Conservation (phyloP, 768 basidiomycete species). For the Paxillus involutus region DNA sequence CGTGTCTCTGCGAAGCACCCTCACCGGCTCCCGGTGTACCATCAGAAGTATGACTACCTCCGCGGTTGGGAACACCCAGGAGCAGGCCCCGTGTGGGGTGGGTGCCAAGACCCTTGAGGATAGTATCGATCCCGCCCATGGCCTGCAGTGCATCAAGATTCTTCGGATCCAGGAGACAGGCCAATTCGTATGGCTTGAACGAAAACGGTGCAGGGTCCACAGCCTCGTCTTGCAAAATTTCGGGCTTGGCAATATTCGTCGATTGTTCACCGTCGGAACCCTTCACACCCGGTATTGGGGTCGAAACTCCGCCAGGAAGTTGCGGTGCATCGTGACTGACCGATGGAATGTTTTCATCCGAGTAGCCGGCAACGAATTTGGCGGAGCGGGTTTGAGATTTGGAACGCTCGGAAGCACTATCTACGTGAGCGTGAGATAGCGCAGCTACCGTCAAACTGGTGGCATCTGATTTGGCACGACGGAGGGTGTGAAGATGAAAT, state of each 20-base stretch:
- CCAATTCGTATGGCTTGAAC: constrained; percentile 73
- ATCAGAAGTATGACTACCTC: constrained; percentile 6
- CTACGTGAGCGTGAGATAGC: constrained; percentile 38
- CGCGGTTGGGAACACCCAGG: background rate
- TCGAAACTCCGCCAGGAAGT: constrained; percentile 14
- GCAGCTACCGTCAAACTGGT: constrained; percentile 36
- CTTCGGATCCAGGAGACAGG: constrained; percentile 90
- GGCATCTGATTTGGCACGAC: constrained; percentile 36
- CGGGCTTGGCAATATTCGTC: constrained; percentile 16
- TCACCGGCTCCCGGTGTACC: constrained; percentile 26
- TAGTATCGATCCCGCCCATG: constrained; percentile 68
- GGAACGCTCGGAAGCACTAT: constrained; percentile 33
- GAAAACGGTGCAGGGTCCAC: constrained; percentile 70
- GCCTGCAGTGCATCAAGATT: constrained; percentile 59
- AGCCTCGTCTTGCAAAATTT: constrained; percentile 37
- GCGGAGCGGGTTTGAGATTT: constrained; percentile 21
- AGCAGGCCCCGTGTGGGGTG: constrained; percentile 48
- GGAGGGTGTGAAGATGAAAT: constrained; percentile 28
- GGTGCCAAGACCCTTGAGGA: constrained; percentile 77
- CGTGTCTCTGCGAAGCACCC: constrained; percentile 34
- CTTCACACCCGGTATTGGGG: constrained; percentile 23
- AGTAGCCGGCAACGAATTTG: background rate
- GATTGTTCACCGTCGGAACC: constrained; percentile 22
- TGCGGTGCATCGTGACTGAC: constrained; percentile 2
- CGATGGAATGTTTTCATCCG: constrained; percentile 3